Conservation (phyloP, 768 basidiomycete genomes). For the Mycena floridula region DNA sequence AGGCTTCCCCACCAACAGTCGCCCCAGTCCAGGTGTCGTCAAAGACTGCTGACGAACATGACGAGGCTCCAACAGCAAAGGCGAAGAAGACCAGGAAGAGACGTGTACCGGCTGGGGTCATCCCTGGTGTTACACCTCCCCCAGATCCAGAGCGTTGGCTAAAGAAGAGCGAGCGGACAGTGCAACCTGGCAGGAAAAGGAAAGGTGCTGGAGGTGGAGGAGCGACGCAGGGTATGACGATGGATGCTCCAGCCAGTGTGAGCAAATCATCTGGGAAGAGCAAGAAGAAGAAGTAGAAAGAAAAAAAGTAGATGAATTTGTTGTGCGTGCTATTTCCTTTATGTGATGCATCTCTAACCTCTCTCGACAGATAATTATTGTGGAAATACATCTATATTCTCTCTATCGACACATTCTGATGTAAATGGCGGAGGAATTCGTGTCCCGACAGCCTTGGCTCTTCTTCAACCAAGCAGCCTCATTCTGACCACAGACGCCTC, state of each 20-base stretch:
- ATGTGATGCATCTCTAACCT: too few relatives aligned
- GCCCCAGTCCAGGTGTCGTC: conserved; percentile 23
- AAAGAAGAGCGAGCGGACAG: conserved; percentile 75
- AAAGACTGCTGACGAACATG: conserved; percentile 18
- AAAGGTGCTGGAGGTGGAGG: conserved; percentile 41
- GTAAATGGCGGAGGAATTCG: too few relatives aligned
- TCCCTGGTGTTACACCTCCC: conserved; percentile 72
- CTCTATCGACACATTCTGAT: too few relatives aligned
- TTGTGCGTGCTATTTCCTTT: too few relatives aligned
- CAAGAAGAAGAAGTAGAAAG: conserved; percentile 60
- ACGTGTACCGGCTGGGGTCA: conserved; percentile 70
- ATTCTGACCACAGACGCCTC: too few relatives aligned
- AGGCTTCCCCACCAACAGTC: conserved; percentile 48
- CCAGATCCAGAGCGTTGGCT: conserved; percentile 87
- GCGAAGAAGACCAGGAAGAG: conserved; percentile 51
- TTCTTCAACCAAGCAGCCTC: too few relatives aligned
- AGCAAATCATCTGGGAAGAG: conserved; percentile 38
- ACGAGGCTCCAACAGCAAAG: conserved; percentile 26
- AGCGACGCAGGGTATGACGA: conserved; percentile 63
- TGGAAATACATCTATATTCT: too few relatives aligned
- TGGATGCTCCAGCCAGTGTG: conserved; percentile 27
- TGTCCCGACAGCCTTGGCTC: too few relatives aligned
- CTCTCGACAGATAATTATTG: too few relatives aligned
- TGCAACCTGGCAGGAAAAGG: conserved; percentile 48
- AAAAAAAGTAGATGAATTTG: too few relatives aligned